These are phyloP conservation scores for Rhynchospora tenuis DNA, from an alignment of 176 grass and related monocot species.

Conservation along the genomic window DNA sequence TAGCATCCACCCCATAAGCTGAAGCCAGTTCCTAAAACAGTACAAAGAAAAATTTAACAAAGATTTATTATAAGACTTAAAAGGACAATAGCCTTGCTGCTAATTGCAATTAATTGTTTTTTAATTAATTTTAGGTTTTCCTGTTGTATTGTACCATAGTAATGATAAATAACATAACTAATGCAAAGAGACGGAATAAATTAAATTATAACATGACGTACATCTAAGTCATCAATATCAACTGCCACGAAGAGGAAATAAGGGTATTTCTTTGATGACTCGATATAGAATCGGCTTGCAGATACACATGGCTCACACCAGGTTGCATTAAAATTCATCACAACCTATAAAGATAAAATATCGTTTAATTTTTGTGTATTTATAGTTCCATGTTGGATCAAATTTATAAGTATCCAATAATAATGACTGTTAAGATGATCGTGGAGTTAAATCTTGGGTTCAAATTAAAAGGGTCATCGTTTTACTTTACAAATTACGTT, in stretches of 20 bases:
- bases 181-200: background rate
- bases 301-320: conserved; percentile 24
- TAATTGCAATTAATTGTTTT: background rate
- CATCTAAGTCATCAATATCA: conserved; percentile 23
- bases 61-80: background rate
- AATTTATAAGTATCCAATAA: background rate
- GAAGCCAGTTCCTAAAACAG: conserved; percentile 47
- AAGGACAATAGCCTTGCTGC: background rate
- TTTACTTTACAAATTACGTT: background rate
- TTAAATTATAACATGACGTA: background rate
- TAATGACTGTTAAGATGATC: background rate
- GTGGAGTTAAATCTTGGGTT: background rate
- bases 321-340: conserved; percentile 26
- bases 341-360: conserved; percentile 16
- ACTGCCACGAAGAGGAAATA: conserved; percentile 25
- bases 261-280: conserved; percentile 25
- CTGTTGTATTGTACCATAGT: background rate
- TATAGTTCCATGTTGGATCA: background rate
- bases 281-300: conserved; percentile 16
- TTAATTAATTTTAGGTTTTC: background rate
- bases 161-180: background rate
- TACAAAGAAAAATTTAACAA: background rate
- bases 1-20: conserved; percentile 47
- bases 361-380: background rate
- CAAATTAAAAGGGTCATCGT: background rate